These are phyloP conservation scores for Astrothelium macrocarpum DNA, from an alignment of 495 filamentous ascomycete species.

Conservation along the genomic window DNA sequence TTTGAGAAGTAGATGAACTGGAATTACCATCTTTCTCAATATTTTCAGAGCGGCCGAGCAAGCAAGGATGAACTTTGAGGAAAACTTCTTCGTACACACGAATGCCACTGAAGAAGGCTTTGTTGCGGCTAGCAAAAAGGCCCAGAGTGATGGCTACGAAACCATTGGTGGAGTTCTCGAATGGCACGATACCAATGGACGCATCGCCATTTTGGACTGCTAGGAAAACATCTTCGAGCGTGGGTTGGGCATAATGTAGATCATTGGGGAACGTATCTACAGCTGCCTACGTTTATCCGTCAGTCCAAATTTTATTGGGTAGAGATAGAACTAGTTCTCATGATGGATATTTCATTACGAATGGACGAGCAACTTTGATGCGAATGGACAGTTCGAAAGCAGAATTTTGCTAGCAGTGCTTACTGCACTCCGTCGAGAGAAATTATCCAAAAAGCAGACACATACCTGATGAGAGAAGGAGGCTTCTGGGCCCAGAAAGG, in stretches of 20 bases:
- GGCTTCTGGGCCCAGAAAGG: slow-evolving; percentile 72
- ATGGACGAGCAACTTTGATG: too few relatives aligned
- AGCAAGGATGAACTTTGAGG: slow-evolving; percentile 74
- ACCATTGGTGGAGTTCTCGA: slow-evolving; percentile 94
- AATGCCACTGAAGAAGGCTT: slow-evolving; percentile 49
- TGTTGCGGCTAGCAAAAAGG: slow-evolving; percentile 62
- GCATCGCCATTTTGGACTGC: slow-evolving; percentile 56
- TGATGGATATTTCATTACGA: too few relatives aligned
- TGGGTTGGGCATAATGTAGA: slow-evolving; percentile 21
- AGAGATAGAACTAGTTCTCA: too few relatives aligned
- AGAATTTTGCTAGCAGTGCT: background rate
- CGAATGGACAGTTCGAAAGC: background rate
- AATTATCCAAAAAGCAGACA: background rate
- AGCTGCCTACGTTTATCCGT: slow-evolving; percentile 20
- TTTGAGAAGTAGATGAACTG: slow-evolving; percentile 10
- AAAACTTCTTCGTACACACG: slow-evolving; percentile 73
- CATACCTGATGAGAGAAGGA: slow-evolving; percentile 90
- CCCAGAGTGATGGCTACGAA: slow-evolving; percentile 82
- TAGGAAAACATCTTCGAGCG: slow-evolving; percentile 62
- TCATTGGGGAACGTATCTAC: slow-evolving; percentile 22
- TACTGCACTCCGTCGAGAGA: too few relatives aligned
- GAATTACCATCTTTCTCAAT: background rate
- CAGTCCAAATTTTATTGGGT: background rate
- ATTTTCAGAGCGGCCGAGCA: slow-evolving; percentile 43
- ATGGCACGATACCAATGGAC: slow-evolving; percentile 75